Evolutionary conservation across 192 early-diverging fungal genomes (phyloP).

Genomic region (Backusella luteola): DNA sequence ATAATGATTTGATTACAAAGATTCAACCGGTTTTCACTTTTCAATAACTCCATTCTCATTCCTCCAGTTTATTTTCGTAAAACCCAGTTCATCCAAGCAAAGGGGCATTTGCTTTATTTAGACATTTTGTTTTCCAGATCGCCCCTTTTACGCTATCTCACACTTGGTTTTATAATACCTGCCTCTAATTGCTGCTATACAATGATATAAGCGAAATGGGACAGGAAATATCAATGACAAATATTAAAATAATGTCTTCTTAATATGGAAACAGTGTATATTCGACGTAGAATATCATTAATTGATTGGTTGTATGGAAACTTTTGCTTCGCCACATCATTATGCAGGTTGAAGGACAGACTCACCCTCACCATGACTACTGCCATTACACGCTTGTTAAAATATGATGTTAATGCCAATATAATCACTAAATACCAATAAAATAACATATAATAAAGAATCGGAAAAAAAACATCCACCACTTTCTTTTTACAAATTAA

Average conservation of each 20-base stretch:
- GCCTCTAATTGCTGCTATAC: no score
- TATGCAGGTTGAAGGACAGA: background rate
- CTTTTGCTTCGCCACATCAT: background rate
- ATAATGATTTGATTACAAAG: no score
- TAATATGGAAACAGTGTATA: no score
- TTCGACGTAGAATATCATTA: no score
- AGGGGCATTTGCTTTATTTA: background rate
- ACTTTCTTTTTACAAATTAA: background rate
- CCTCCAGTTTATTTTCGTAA: no score
- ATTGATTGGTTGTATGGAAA: background rate
- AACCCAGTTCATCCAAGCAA: no score
- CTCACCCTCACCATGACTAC: background rate
- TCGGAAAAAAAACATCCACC: background rate
- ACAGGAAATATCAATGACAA: no score
- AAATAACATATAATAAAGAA: background rate
- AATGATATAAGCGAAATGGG: no score
- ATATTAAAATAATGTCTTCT: no score
- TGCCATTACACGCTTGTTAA: background rate
- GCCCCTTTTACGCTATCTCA: background rate
- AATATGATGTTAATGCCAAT: background rate
- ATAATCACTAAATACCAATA: background rate
- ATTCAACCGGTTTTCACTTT: no score
- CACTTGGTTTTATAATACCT: background rate
- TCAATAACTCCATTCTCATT: no score
- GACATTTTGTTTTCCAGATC: background rate